Percentiles rank a stretch among this genome's conserved stretches.
Conservation (phyloP, 2,329 filamentous ascomycete species). For the Bipolaris zeicola region DNA sequence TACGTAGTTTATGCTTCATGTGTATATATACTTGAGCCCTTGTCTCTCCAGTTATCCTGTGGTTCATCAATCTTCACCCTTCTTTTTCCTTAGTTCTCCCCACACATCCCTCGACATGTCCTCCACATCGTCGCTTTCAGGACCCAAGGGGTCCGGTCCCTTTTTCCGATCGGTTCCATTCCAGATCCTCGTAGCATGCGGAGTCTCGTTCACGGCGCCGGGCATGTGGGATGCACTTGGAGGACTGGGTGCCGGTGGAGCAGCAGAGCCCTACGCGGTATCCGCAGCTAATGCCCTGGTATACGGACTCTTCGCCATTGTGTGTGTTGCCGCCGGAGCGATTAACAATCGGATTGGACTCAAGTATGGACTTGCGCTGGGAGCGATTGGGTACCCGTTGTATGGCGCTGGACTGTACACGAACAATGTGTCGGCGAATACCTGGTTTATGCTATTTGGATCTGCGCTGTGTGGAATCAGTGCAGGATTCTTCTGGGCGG, state of each 20-base stretch:
- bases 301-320: conserved; percentile 41
- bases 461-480: conserved; percentile 48
- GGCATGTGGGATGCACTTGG: conserved; percentile 47
- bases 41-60: no score
- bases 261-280: conserved; percentile 42
- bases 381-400: conserved; percentile 51
- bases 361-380: conserved; percentile 48
- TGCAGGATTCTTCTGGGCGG: conserved; percentile 52
- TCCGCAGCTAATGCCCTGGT: conserved; percentile 43
- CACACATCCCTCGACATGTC: conserved; percentile 14
- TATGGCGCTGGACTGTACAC: conserved; percentile 51
- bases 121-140: conserved; percentile 10
- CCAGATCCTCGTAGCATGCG: conserved; percentile 42
- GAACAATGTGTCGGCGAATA: conserved; percentile 47
- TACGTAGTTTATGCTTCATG: no score
- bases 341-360: conserved; percentile 48
- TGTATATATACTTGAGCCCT: no score
- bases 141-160: conserved; percentile 24
- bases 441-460: conserved; percentile 51
- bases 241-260: conserved; percentile 41
- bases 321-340: conserved; percentile 42
- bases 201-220: conserved; percentile 42
- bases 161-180: conserved; percentile 43
- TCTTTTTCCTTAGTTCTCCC: not conserved
- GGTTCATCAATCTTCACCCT: not conserved